Conservation (phyloP, 306 rosid species). For the Citrullus amarus region DNA sequence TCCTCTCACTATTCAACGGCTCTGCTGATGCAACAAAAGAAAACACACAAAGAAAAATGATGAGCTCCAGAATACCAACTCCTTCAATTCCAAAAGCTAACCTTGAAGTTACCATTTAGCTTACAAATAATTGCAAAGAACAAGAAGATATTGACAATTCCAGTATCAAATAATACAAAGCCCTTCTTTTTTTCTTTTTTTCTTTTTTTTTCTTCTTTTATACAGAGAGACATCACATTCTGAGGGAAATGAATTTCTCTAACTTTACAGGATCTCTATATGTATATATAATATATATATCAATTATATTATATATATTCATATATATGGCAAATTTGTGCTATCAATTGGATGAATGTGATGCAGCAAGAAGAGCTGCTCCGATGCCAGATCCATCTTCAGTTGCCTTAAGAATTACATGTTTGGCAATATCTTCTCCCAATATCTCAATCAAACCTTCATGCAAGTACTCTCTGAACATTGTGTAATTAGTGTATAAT, state of each 20-base stretch:
- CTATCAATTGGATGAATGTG: conserved; percentile 61
- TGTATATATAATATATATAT: conserved; percentile 26
- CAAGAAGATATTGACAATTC: conserved; percentile 7
- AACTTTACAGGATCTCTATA: conserved; percentile 12
- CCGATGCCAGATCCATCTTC: conserved; percentile 89
- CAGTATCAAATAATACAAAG: conserved; percentile 2
- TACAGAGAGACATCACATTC: conserved; percentile 9
- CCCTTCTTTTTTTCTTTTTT: not conserved
- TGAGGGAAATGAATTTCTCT: conserved; percentile 7
- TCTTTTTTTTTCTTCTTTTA: not conserved
- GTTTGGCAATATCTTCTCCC: conserved; percentile 70
- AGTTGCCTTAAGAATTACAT: conserved; percentile 62
- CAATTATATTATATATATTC: conserved; percentile 23
- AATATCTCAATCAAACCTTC: conserved; percentile 73
- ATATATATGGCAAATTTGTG: conserved; percentile 54
- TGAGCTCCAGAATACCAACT: not conserved
- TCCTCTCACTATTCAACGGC: not conserved
- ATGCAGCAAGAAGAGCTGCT: conserved; percentile 80
- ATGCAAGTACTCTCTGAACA: conserved; percentile 67
- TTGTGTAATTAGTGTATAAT: conserved; percentile 56
- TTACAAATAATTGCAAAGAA: conserved; percentile 1
- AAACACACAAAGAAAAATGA: not conserved
- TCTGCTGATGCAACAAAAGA: not conserved
- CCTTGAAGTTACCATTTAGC: not conserved
- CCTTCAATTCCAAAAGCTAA: not conserved